A percentile compares a stretch with the other conserved stretches of the same genome.
Evolutionary conservation across 2,329 filamentous ascomycete genomes (phyloP).

Genomic region (Alternaria triticimaculans): DNA sequence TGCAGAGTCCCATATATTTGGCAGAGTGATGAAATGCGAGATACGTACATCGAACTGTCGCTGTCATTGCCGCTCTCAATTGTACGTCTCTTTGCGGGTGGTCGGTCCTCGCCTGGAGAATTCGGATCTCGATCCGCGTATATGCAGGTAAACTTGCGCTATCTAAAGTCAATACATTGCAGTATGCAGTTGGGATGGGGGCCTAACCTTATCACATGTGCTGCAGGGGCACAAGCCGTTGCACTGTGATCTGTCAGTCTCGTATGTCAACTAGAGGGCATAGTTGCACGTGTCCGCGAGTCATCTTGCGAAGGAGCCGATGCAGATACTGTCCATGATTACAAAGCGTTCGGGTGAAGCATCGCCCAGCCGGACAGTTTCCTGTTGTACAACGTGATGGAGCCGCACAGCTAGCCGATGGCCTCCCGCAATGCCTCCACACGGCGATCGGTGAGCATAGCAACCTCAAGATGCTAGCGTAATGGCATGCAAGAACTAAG

Average conservation of each 20-base stretch:
- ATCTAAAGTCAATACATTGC: constrained; percentile 23
- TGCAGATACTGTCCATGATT: not conserved
- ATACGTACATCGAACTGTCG: constrained; percentile 19
- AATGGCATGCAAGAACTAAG: not conserved
- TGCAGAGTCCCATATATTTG: not conserved
- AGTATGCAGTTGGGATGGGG: not conserved
- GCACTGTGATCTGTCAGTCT: constrained; percentile 54
- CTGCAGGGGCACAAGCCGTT: constrained; percentile 65
- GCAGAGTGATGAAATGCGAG: not conserved
- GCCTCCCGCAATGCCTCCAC: not conserved
- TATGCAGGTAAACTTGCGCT: constrained; percentile 51
- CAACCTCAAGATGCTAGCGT: not conserved
- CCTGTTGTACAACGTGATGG: not conserved
- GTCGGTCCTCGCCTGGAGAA: constrained; percentile 46
- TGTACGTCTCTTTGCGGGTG: constrained; percentile 45
- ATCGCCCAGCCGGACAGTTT: not conserved
- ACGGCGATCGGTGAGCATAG: not conserved
- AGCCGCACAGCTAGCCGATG: not conserved
- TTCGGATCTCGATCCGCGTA: constrained; percentile 47
- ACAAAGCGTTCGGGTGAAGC: not conserved
- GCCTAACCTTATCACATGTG: constrained; percentile 62
- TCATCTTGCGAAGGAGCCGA: not conserved
- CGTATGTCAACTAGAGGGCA: not conserved
- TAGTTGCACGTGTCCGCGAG: not conserved
- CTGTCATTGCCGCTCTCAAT: constrained; percentile 28